A percentile compares a stretch with the other conserved stretches of the same genome.
Evolutionary conservation across 2,329 filamentous ascomycete genomes (phyloP).

Genomic region (Hysterium pulicare): DNA sequence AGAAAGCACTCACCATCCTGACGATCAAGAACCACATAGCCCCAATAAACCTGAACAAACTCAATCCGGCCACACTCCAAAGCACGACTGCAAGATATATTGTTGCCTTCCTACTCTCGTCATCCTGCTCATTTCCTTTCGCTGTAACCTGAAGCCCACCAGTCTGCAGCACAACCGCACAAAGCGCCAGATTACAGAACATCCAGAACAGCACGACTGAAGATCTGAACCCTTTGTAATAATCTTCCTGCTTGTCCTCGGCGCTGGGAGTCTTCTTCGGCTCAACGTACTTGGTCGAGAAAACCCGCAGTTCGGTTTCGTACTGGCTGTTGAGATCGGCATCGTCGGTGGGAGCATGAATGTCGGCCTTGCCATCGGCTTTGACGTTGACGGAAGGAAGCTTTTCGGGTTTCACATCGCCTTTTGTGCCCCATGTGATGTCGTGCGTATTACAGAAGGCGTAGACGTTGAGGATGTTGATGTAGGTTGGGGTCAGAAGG

Average conservation of each 20-base stretch:
- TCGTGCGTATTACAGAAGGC: conserved; percentile 98
- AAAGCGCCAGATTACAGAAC: conserved; percentile 88
- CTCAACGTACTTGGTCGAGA: conserved; percentile 69
- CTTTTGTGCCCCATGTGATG: conserved; percentile 97
- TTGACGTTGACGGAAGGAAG: conserved; percentile 86
- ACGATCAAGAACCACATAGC: conserved; percentile 85
- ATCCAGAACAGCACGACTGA: conserved; percentile 94
- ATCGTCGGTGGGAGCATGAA: conserved; percentile 81
- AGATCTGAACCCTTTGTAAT: conserved; percentile 94
- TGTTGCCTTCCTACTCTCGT: conserved; percentile 55
- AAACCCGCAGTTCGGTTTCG: conserved; percentile 74
- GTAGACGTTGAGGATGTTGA: conserved; percentile 98
- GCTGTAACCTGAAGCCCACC: conserved; percentile 67
- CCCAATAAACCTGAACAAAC: conserved; percentile 81
- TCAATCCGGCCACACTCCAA: conserved; percentile 83
- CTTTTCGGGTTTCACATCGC: conserved; percentile 92
- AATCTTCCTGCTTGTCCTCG: conserved; percentile 87
- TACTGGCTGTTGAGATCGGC: conserved; percentile 94
- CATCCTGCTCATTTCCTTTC: conserved; percentile 37
- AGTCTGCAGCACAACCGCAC: conserved; percentile 79
- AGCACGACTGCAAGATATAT: conserved; percentile 85
- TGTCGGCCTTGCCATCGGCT: conserved; percentile 91
- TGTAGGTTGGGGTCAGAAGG: conserved; percentile 90
- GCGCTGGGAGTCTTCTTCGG: conserved; percentile 62
- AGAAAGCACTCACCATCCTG: conserved; percentile 33